These are phyloP conservation scores for Calvatia gigantea DNA, from an alignment of 768 basidiomycete species.

Conservation along the genomic window DNA sequence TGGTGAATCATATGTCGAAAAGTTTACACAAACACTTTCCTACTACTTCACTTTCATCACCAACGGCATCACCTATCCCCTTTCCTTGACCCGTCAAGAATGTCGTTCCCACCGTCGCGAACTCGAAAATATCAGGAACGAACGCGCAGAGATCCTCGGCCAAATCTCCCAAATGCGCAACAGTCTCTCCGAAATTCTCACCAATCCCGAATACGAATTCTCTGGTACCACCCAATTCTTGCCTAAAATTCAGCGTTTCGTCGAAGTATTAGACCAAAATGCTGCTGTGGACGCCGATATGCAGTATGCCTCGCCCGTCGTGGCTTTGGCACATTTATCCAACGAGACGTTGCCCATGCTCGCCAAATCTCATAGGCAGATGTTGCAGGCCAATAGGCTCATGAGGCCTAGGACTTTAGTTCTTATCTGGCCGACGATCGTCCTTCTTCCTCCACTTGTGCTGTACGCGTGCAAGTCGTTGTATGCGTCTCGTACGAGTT, in stretches of 20 bases:
- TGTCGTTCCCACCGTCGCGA: slow-evolving; percentile 55
- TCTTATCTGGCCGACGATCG: slow-evolving; percentile 76
- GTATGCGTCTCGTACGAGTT: slow-evolving; percentile 35
- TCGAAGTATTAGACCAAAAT: slow-evolving; percentile 11
- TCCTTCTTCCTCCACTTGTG: slow-evolving; percentile 70
- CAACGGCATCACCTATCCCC: slow-evolving; percentile 43
- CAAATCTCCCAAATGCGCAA: slow-evolving; percentile 53
- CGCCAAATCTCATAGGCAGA: slow-evolving; percentile 8
- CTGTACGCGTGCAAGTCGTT: slow-evolving; percentile 56
- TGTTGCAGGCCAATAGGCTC: slow-evolving; percentile 14
- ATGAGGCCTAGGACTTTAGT: slow-evolving; percentile 26
- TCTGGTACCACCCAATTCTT: slow-evolving; percentile 11
- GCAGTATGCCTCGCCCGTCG: slow-evolving; percentile 1
- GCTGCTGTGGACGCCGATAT: slow-evolving; percentile 5
- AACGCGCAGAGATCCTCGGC: slow-evolving; percentile 67
- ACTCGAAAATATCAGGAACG: slow-evolving; percentile 63
- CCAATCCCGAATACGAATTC: slow-evolving; percentile 16
- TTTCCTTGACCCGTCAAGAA: slow-evolving; percentile 65
- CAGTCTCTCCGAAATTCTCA: slow-evolving; percentile 29
- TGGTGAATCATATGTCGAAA: not conserved
- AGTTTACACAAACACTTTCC: slow-evolving; percentile 3
- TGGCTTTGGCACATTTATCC: slow-evolving; percentile 8
- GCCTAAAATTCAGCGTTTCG: slow-evolving; percentile 7
- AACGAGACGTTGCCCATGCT: slow-evolving; percentile 2
- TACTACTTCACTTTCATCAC: slow-evolving; percentile 19